Base-by-base conservation (phyloP, 106 monocot species). In the Apostasia shenzhenica region DNA sequence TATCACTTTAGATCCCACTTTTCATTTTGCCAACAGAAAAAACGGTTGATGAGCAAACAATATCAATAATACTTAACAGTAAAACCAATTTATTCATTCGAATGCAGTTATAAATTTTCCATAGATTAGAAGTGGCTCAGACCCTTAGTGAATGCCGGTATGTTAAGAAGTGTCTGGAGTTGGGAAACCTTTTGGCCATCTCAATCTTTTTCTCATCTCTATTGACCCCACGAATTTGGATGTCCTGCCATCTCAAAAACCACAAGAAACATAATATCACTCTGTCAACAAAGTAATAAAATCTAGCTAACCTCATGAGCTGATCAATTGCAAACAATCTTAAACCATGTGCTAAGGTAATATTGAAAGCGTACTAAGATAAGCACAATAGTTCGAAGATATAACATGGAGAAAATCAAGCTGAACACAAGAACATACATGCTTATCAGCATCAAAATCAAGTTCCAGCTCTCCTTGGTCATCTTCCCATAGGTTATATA, bases 401-500 rank as follows among this genome's bases (percentile, higher is more conserved):
- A 55, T 2, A 54, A 47, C 63, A 3, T 48, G 10, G 3, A 49
- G 0, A 5, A 7, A 39, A 66, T 6, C 5, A 6, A 9, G 2
- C 13, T 51, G 2, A 26, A 49, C 4, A 38, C 38, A 2, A 48
- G 60, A 50, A 78, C 80, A 48, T 75, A 83, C 91, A 85, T 94
- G 61, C 68, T 49, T 58, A 45, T 94, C 83, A 65, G 78, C 46
- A 68, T 72, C 81, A 80, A 94, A 94, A 78, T 94, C 94, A 72
- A 94, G 94, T 71, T 94, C 94, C 54, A 91, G 67, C 47, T 76
- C 61, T 12, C 88, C 94, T 81, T 83, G 69, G 52, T 94, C 94
- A 81, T 91, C 87, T 61, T 91, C 87, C 94, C 94, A 94, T 37
- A 94, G 72, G 71, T 88, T 94, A 75, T 85, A 94, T 69, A 94